Conservation (phyloP, 371 early-diverging fungal species). For the Rhizomucor miehei region DNA sequence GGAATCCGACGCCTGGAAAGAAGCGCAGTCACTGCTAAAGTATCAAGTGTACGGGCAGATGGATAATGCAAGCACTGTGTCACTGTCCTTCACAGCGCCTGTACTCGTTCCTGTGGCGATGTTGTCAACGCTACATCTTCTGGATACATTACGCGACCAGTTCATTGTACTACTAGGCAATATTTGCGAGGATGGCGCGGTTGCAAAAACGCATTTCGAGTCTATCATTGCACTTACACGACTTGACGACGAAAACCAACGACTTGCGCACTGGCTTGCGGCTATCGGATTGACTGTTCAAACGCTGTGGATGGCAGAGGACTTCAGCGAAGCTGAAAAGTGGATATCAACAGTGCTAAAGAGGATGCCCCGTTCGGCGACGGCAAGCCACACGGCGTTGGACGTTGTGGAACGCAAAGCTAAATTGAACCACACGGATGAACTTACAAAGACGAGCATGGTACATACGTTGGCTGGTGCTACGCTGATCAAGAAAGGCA, state of each 20-base stretch:
- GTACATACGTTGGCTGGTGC: conserved; percentile 30
- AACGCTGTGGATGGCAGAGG: conserved; percentile 27
- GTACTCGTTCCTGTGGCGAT: conserved; percentile 34
- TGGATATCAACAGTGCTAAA: conserved; percentile 18
- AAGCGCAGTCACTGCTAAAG: conserved; percentile 23
- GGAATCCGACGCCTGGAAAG: conserved; percentile 26
- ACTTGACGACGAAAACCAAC: conserved; percentile 18
- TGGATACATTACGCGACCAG: conserved; percentile 25
- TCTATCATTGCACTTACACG: conserved; percentile 6
- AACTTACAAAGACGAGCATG: conserved; percentile 22
- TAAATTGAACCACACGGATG: conserved; percentile 21
- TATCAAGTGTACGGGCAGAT: conserved; percentile 8
- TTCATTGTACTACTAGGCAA: conserved; percentile 17
- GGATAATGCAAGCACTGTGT: conserved; percentile 1
- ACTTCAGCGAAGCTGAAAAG: conserved; percentile 17
- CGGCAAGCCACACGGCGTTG: conserved; percentile 1
- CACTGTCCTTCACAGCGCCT: conserved; percentile 30
- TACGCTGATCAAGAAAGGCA: conserved; percentile 14
- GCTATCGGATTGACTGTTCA: conserved; percentile 32
- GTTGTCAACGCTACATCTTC: conserved; percentile 28
- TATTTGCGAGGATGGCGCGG: background rate
- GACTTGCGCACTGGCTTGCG: conserved; percentile 35
- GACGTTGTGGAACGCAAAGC: conserved; percentile 15
- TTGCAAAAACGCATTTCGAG: conserved; percentile 1
- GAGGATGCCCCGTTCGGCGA: conserved; percentile 27